Evolutionary conservation across 2,329 filamentous ascomycete genomes (phyloP).

Genomic region (Colletotrichum caudatum): DNA sequence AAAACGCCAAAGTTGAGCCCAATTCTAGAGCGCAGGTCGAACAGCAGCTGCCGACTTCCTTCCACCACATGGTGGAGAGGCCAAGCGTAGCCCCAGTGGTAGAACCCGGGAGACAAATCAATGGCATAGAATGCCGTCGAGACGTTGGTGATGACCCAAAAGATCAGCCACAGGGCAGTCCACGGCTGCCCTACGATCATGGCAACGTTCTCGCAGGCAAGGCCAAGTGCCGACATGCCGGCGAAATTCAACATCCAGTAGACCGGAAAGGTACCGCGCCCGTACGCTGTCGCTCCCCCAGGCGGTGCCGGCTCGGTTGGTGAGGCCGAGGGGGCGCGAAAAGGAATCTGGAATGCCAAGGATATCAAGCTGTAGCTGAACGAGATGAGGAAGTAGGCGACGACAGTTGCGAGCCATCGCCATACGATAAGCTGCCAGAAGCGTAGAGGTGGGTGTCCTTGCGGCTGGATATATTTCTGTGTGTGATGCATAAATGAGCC

Average conservation of each 20-base stretch:
- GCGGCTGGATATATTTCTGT: slow-evolving; percentile 63
- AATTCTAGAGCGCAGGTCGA: slow-evolving; percentile 68
- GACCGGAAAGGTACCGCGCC: slow-evolving; percentile 68
- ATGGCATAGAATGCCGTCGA: slow-evolving; percentile 70
- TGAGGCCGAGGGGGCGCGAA: slow-evolving; percentile 60
- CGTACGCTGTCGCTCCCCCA: slow-evolving; percentile 65
- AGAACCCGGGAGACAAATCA: slow-evolving; percentile 69
- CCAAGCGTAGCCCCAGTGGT: slow-evolving; percentile 72
- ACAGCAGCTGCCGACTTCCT: slow-evolving; percentile 69
- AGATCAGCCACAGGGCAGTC: slow-evolving; percentile 72
- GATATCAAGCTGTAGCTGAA: slow-evolving; percentile 73
- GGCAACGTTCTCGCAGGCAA: slow-evolving; percentile 74
- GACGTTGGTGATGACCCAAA: slow-evolving; percentile 76
- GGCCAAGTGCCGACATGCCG: slow-evolving; percentile 72
- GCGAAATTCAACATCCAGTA: slow-evolving; percentile 74
- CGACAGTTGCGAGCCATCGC: slow-evolving; percentile 67
- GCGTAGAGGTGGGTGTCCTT: slow-evolving; percentile 68
- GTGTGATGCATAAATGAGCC: not conserved
- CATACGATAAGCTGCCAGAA: slow-evolving; percentile 69
- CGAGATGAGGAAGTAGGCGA: slow-evolving; percentile 71
- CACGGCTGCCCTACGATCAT: slow-evolving; percentile 73
- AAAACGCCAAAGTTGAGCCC: slow-evolving; percentile 72
- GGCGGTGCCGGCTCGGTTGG: slow-evolving; percentile 55
- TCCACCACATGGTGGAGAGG: slow-evolving; percentile 73
- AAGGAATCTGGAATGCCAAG: slow-evolving; percentile 73